Evolutionary conservation across 495 filamentous ascomycete genomes (phyloP), one percentile per base, ranked within the genome.

Genomic region (Letharia lupina): DNA sequence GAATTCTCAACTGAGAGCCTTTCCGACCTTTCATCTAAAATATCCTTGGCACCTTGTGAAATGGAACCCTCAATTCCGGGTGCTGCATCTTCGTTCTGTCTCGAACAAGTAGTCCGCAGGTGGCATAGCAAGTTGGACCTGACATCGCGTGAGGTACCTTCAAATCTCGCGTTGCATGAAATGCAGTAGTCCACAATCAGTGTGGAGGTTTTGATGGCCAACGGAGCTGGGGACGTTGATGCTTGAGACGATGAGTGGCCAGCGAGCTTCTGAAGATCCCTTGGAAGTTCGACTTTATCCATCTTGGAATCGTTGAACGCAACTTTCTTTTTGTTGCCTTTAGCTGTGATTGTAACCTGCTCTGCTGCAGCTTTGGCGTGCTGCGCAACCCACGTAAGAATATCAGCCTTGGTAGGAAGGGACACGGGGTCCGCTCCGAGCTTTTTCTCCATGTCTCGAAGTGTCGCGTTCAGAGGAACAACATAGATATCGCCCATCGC

Each of bases 401-500:
- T 35, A 15, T 61, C n/a, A 8, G 16, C 15, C 31, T 52, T 33
- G 4, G 61, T 54, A 52, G 63, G 63, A 33, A 64, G 63, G 33
- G 37, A 64, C 16, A 40, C 63, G 4, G 50, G 23, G 23, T 28
- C 52, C 18, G 63, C 63, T 20, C 20, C 31, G 31, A 65, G 54
- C 23, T 33, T 23, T 60, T 42, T 15, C 23, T 42, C 31, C 18
- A 65, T 47, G 39, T 65, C 52, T 47, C 31, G 50, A 42, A 65
- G 42, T 35, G 54, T 65, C 11, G 37, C 45, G n/a, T 60, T 11
- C 8, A 65, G 63, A n/a, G 63, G 63, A n/a, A 59, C 75, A 68
- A 73, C 65, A 40, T 73, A 73, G 15, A 61, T 65, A 60, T 71
- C 71, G 28, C 71, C 71, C 48, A 73, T 66, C 18, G 61, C 58